Percentiles rank a stretch among this genome's conserved stretches.
Conservation (phyloP, 441 rosid species). For the Rhodomyrtus psidioides region DNA sequence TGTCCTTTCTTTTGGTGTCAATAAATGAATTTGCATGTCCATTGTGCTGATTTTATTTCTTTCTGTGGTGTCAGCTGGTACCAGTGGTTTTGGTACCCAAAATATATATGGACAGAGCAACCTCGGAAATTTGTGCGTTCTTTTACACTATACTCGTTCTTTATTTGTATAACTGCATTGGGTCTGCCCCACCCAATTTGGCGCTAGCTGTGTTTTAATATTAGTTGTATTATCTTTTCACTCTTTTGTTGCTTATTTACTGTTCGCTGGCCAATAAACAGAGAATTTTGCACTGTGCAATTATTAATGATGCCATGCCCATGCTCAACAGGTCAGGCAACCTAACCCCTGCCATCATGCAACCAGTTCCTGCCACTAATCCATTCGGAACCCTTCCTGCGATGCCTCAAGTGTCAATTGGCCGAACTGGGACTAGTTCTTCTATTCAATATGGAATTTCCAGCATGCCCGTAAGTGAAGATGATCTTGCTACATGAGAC, state of each 20-base stretch:
- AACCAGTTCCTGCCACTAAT: constrained; percentile 50
- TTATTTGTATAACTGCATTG: not conserved
- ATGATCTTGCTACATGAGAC: not conserved
- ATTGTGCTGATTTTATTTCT: constrained; percentile 6
- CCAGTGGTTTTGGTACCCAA: constrained; percentile 33
- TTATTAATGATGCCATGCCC: not conserved
- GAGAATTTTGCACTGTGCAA: not conserved
- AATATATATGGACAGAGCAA: constrained; percentile 43
- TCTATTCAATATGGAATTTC: constrained; percentile 95
- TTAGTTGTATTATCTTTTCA: not conserved
- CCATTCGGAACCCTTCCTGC: constrained; percentile 95
- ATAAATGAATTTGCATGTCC: not conserved
- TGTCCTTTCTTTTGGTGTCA: not conserved
- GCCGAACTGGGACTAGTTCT: constrained; percentile 66
- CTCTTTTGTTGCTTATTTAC: not conserved
- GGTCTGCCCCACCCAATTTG: not conserved
- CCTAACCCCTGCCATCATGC: constrained; percentile 37
- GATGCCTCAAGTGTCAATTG: constrained; percentile 83
- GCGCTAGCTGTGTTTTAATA: not conserved
- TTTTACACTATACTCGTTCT: not conserved
- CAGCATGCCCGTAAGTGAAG: constrained; percentile 69
- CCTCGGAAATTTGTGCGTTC: constrained; percentile 50
- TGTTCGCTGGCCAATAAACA: not conserved
- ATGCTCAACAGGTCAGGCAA: constrained; percentile 36
- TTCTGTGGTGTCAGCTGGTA: constrained; percentile 21